Percentiles rank a stretch among this genome's conserved stretches.
phyloP scores from a whole-genome alignment of 768 basidiomycete species.

The Chiua virens region DNA sequence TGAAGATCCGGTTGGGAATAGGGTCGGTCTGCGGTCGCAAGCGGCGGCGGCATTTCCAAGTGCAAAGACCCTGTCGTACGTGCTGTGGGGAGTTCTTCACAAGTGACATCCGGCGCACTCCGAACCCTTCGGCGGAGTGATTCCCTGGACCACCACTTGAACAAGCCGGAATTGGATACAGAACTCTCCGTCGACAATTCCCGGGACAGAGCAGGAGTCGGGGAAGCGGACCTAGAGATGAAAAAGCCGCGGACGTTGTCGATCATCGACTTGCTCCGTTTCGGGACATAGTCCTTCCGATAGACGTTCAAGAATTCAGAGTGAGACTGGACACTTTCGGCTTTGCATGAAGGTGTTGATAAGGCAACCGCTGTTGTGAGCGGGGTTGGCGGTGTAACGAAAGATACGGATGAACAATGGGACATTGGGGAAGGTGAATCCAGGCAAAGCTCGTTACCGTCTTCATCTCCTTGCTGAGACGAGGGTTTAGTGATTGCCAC shows the following conservation, averaged over 20 bases:
- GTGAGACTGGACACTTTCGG: constrained; percentile 19
- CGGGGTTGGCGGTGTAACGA: constrained; percentile 24
- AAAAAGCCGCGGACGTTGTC: constrained; percentile 65
- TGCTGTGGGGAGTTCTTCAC: constrained; percentile 25
- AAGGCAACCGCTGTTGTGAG: constrained; percentile 15
- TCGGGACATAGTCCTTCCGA: constrained; percentile 33
- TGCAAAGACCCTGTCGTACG: constrained; percentile 28
- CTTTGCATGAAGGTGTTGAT: constrained; percentile 10
- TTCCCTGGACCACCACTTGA: constrained; percentile 51
- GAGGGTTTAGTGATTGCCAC: constrained; percentile 18
- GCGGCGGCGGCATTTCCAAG: constrained; percentile 11
- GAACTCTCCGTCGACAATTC: constrained; percentile 27
- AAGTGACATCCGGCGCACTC: constrained; percentile 49
- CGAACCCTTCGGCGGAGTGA: constrained; percentile 51
- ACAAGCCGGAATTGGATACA: constrained; percentile 32
- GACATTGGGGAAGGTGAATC: constrained; percentile 42
- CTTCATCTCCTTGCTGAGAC: constrained; percentile 27
- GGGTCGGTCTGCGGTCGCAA: constrained; percentile 19
- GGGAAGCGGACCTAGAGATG: constrained; percentile 45
- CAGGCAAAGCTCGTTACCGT: constrained; percentile 14
- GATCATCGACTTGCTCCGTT: constrained; percentile 54
- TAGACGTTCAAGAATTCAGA: constrained; percentile 28
- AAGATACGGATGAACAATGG: constrained; percentile 37
- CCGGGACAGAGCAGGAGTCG: constrained; percentile 32
- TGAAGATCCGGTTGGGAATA: constrained; percentile 34